Conservation (phyloP, 2,329 filamentous ascomycete genomes). For the Epicoccum sorghinum region DNA sequence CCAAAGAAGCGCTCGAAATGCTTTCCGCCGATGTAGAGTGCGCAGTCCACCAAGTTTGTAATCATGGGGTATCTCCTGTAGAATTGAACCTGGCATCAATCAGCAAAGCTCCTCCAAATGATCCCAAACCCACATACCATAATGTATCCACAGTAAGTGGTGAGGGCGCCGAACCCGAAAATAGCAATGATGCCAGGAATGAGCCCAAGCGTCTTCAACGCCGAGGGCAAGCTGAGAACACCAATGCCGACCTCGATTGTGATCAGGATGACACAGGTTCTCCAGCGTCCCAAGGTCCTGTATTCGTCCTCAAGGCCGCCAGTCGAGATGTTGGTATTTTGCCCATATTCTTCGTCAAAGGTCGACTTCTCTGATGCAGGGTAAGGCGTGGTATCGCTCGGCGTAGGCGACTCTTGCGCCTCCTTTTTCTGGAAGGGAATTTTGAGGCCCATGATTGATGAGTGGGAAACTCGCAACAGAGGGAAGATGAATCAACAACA, state of each 20-base stretch:
- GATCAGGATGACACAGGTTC: conserved; percentile 38
- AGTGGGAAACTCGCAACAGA: background rate
- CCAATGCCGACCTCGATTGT: conserved; percentile 42
- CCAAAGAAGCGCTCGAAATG: conserved; percentile 35
- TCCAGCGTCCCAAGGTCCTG: conserved; percentile 35
- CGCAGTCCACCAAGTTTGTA: conserved; percentile 39
- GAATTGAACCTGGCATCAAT: conserved; percentile 22
- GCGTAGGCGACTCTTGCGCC: conserved; percentile 15
- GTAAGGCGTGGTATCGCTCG: conserved; percentile 21
- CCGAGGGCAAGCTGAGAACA: conserved; percentile 36
- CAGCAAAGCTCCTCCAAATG: too few relatives aligned
- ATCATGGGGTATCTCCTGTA: conserved; percentile 36
- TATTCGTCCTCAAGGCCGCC: conserved; percentile 29
- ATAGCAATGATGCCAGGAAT: conserved; percentile 41
- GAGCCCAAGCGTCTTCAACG: conserved; percentile 35
- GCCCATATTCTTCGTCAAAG: conserved; percentile 29
- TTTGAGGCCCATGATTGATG: conserved; percentile 32
- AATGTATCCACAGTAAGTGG: conserved; percentile 37
- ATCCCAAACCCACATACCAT: conserved; percentile 4
- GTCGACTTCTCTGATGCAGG: conserved; percentile 26
- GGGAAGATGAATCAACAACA: conserved; percentile 4
- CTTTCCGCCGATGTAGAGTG: conserved; percentile 34
- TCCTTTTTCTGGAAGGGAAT: conserved; percentile 32
- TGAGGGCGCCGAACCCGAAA: conserved; percentile 33
- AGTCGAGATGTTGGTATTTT: conserved; percentile 32